A percentile compares a stretch with the other conserved stretches of the same genome.
phyloP scores from a whole-genome alignment of 257 asterid species.

The Solanum tarapatanum region DNA sequence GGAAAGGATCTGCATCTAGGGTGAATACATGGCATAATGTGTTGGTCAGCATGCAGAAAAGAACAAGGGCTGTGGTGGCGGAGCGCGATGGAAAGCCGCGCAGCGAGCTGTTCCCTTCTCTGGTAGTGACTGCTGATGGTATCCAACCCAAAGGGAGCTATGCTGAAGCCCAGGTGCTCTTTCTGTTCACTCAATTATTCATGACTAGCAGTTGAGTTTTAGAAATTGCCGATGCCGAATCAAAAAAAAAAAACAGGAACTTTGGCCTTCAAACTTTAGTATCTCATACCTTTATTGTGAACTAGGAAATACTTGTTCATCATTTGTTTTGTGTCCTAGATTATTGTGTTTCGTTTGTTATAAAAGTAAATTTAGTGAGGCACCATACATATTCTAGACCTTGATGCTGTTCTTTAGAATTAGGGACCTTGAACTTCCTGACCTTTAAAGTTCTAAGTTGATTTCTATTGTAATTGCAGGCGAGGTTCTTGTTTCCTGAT shows the following conservation, averaged over 20 bases:
- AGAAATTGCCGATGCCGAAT: background rate
- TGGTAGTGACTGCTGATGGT: constrained; percentile 53
- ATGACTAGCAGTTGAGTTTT: background rate
- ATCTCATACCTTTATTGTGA: background rate
- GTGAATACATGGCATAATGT: constrained; percentile 93
- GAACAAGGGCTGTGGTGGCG: constrained; percentile 55
- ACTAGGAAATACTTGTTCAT: background rate
- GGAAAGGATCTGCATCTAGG: constrained; percentile 37
- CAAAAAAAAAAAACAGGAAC: background rate
- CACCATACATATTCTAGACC: background rate
- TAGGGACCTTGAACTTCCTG: background rate
- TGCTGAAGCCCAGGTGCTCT: constrained; percentile 81
- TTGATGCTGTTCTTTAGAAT: background rate
- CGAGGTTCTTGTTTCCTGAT: constrained; percentile 72
- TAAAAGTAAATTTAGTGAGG: background rate
- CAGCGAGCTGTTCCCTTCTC: constrained; percentile 59
- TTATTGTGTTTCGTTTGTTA: background rate
- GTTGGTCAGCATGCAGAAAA: constrained; percentile 83
- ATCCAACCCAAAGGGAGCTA: constrained; percentile 78
- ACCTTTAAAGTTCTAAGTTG: constrained; percentile 20
- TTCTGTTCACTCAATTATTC: background rate
- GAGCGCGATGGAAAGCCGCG: constrained; percentile 47
- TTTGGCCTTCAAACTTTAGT: background rate
- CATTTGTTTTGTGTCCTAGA: background rate
- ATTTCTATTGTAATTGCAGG: constrained; percentile 57